Percentiles rank a stretch among this genome's conserved stretches.
These are phyloP conservation scores for Candida albicans DNA, from an alignment of 1,139 yeast genomes.

Conservation along the genomic window DNA sequence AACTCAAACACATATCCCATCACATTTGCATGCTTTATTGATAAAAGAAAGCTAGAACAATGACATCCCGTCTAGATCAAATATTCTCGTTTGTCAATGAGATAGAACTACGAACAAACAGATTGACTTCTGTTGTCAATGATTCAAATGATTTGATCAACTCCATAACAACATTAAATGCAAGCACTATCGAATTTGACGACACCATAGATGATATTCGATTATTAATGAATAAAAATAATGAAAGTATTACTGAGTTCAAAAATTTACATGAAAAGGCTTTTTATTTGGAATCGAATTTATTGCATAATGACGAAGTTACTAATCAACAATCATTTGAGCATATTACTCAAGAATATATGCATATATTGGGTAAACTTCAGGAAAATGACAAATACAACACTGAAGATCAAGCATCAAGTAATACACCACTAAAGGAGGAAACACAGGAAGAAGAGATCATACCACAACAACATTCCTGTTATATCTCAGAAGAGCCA, in stretches of 20 bases:
- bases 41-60: not conserved
- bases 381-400: conserved; percentile 7
- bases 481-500: not conserved
- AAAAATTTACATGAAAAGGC: conserved; percentile 34
- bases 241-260: conserved; percentile 25
- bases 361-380: conserved; percentile 27
- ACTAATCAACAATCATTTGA: conserved; percentile 52
- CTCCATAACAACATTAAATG: conserved; percentile 21
- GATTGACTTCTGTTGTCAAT: conserved; percentile 16
- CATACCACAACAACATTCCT: not conserved
- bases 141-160: conserved; percentile 25
- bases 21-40: too few species aligned
- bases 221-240: conserved; percentile 25
- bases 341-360: conserved; percentile 48
- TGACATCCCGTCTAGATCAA: conserved; percentile 28
- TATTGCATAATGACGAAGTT: conserved; percentile 30
- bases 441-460: not conserved
- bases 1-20: too few species aligned
- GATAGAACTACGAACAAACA: conserved; percentile 29
- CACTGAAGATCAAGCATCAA: conserved; percentile 11
- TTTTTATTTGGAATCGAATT: conserved; percentile 35
- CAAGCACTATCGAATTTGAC: conserved; percentile 30
- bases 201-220: conserved; percentile 31
- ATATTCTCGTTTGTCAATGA: conserved; percentile 32
- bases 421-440: not conserved